phyloP scores from a whole-genome alignment of 345 rosid species.

The Dovyalis caffra region DNA sequence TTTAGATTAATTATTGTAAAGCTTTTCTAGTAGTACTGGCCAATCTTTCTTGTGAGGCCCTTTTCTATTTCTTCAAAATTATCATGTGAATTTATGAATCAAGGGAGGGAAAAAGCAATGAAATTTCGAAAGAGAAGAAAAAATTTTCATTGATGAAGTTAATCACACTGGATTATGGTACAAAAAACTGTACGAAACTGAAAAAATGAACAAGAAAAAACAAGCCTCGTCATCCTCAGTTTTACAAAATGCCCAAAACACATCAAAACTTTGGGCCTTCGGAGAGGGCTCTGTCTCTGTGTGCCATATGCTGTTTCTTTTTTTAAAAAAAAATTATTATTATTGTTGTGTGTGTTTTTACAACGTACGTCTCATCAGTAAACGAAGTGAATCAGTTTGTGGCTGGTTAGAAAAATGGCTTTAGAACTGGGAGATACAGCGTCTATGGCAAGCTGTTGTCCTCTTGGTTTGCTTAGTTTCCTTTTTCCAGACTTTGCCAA shows the following conservation, averaged over 20 bases:
- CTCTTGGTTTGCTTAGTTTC: conserved; percentile 69
- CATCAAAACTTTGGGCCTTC: conserved; percentile 45
- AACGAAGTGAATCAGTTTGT: too few species aligned
- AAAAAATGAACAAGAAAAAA: conserved; percentile 8
- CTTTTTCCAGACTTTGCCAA: conserved; percentile 62
- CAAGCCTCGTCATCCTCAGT: conserved; percentile 59
- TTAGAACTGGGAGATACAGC: conserved; percentile 80
- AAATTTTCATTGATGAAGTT: background rate
- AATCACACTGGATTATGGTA: conserved; percentile 10
- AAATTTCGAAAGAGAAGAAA: conserved; percentile 1
- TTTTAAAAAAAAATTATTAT: too few species aligned
- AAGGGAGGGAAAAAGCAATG: background rate
- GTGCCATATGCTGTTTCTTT: conserved; percentile 15
- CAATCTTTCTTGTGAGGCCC: background rate
- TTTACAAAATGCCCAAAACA: conserved; percentile 52
- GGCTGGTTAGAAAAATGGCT: background rate
- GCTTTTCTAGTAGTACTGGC: too few species aligned
- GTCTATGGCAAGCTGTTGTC: conserved; percentile 64
- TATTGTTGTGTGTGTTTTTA: too few species aligned
- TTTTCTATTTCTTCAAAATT: too few species aligned
- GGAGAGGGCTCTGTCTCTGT: conserved; percentile 57
- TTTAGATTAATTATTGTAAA: background rate
- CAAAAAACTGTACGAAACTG: conserved; percentile 15
- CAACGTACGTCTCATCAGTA: too few species aligned
- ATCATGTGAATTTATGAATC: too few species aligned